Conservation (phyloP, 495 filamentous ascomycete genomes). For the Astrothelium subdiscretum region DNA sequence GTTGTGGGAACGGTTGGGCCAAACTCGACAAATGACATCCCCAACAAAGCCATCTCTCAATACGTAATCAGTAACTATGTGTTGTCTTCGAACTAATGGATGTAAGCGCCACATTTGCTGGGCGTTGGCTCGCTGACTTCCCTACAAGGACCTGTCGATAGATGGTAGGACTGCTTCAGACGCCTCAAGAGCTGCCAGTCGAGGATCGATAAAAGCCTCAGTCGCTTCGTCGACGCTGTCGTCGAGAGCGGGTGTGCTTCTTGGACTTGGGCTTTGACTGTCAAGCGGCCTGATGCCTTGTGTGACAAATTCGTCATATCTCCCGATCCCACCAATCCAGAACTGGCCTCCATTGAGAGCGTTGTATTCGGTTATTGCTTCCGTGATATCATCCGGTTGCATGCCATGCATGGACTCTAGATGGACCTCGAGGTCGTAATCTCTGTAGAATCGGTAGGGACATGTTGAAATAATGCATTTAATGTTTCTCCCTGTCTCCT, state of each 20-base stretch:
- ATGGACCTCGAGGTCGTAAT: slow-evolving; percentile 58
- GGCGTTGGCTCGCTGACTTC: neutral
- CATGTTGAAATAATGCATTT: slow-evolving; percentile 45
- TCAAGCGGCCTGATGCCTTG: neutral
- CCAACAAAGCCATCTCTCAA: no score
- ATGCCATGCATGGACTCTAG: slow-evolving; percentile 43
- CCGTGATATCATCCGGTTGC: slow-evolving; percentile 39
- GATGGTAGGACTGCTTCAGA: neutral
- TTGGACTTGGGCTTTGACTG: neutral
- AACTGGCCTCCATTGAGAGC: slow-evolving; percentile 29
- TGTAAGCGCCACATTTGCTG: no score
- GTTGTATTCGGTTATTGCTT: slow-evolving; percentile 20
- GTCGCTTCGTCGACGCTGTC: neutral
- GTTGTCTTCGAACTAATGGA: no score
- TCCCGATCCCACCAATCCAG: slow-evolving; percentile 30
- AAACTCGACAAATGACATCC: no score
- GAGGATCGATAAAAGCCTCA: neutral
- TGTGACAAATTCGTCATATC: neutral
- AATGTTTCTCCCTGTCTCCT: slow-evolving; percentile 42
- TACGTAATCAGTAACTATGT: no score
- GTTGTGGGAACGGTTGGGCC: no score
- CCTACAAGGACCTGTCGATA: neutral
- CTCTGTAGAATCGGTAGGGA: slow-evolving; percentile 47
- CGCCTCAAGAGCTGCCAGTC: neutral
- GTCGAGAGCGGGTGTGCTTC: neutral